Evolutionary conservation across 805 yeast species (phyloP), one percentile per base, ranked within the genome.

Genomic region (Kodamaea hsintzibuensis): DNA sequence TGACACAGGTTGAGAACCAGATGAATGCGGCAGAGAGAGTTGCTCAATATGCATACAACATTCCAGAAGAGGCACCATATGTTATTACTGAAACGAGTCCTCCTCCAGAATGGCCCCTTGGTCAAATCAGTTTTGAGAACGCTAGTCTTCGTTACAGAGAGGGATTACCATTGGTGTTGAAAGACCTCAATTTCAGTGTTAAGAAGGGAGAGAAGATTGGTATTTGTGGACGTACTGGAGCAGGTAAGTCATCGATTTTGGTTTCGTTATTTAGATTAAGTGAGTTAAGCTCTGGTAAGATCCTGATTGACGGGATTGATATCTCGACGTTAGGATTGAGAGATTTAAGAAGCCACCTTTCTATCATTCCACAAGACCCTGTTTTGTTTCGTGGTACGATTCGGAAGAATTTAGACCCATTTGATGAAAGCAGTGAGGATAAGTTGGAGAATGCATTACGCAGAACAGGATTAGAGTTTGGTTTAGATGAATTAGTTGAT

Each of bases 171-270:
- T 66, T 78, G 40, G 89, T 83, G 3, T 71, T 85, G 62, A 81
- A 78, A 52, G 63, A 77, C 52, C 59, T 85, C 52, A 67, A 61
- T 19, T 62, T 78, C 59, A 70, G 56, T 7, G 74, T 88, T 47
- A 66, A 74, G 8, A 79, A 85, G 0, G 73, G 79, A 16, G 89
- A 89, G 66, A 89, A 87, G 62, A 80, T 89, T 60, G 96, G 96
- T 48, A 85, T 89, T 53, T 88, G 93, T 74, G 96, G 96, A 42
- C 80, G 96, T 66, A 89, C 96, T 0, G 96, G 96, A 60, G 96
- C 96, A 3, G 96, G 96, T 49, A 85, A 84, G 68, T 74, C 85
- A 1, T 79, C 88, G 2, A 82, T 85, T 47, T 84, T 85, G 84
- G 77, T 83, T 9, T 86, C 88, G 1, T 67, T 85, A 52, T 85